Percentiles rank a stretch among this genome's conserved stretches.
Conservation (phyloP, 2,329 filamentous ascomycete genomes). For the Calonectria pseudoturangicola region DNA sequence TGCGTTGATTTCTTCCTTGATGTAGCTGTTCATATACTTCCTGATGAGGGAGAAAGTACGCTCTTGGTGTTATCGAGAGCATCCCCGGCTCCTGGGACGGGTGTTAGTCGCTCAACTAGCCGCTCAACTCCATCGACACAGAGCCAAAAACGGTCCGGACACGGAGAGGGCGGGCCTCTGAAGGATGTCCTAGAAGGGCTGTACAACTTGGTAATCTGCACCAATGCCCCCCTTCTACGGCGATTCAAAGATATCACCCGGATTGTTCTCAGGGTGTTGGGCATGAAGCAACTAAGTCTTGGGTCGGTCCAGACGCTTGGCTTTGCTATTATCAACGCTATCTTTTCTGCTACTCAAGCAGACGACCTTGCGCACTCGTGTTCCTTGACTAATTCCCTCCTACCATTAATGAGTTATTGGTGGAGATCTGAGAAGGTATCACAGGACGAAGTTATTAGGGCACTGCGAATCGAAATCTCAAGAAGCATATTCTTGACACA, state of each 20-base stretch:
- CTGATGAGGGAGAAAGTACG: conserved; percentile 63
- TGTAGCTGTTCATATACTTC: conserved; percentile 71
- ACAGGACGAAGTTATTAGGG: conserved; percentile 76
- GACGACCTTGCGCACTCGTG: conserved; percentile 80
- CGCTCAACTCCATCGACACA: conserved; percentile 56
- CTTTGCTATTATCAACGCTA: conserved; percentile 83
- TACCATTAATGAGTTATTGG: conserved; percentile 83
- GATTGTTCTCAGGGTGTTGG: conserved; percentile 76
- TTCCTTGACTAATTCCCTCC: conserved; percentile 74
- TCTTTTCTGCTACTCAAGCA: conserved; percentile 79
- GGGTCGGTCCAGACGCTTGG: conserved; percentile 81
- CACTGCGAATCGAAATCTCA: conserved; percentile 85
- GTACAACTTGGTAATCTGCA: conserved; percentile 75
- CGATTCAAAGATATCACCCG: conserved; percentile 74
- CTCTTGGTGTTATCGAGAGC: conserved; percentile 60
- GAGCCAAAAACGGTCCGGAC: conserved; percentile 54
- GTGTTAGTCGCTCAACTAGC: conserved; percentile 54
- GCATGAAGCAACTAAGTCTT: conserved; percentile 73
- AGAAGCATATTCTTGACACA: conserved; percentile 81
- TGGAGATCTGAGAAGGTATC: conserved; percentile 84
- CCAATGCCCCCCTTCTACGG: conserved; percentile 79
- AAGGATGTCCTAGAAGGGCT: conserved; percentile 76
- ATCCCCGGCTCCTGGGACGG: conserved; percentile 67
- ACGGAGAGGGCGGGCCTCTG: conserved; percentile 58
- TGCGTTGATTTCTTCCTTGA: conserved; percentile 83